These are phyloP conservation scores for Antrodiella citrinella DNA, from an alignment of 768 basidiomycete genomes.

Conservation along the genomic window DNA sequence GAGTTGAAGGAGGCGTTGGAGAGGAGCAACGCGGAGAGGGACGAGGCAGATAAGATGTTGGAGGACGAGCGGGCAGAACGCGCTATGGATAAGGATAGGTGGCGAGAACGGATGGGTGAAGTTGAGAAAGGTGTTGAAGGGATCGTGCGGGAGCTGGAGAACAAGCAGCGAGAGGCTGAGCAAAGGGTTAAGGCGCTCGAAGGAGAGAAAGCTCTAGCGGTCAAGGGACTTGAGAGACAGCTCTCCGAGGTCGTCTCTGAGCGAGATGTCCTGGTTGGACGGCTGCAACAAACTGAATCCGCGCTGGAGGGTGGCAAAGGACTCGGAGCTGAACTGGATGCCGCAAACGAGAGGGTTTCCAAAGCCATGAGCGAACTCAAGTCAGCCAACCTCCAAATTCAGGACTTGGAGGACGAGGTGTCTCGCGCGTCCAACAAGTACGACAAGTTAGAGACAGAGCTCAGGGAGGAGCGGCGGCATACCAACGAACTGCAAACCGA, in stretches of 20 bases:
- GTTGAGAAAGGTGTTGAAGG: slow-evolving; percentile 63
- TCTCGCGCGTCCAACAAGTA: slow-evolving; percentile 41
- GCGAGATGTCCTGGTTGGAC: slow-evolving; percentile 45
- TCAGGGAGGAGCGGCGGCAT: slow-evolving; percentile 44
- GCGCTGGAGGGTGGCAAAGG: slow-evolving; percentile 59
- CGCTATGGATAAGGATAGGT: slow-evolving; percentile 58
- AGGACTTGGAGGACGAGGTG: slow-evolving; percentile 57
- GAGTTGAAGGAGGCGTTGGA: slow-evolving; percentile 30
- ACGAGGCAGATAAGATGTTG: slow-evolving; percentile 48
- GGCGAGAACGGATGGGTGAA: slow-evolving; percentile 63
- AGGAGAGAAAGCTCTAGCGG: slow-evolving; percentile 29
- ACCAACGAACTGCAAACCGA: slow-evolving; percentile 31
- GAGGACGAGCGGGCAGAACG: slow-evolving; percentile 40
- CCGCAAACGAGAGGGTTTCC: slow-evolving; percentile 54
- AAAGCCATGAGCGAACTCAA: slow-evolving; percentile 51
- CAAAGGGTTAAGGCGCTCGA: slow-evolving; percentile 32
- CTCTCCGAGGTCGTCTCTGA: slow-evolving; percentile 41
- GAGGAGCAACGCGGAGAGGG: slow-evolving; percentile 39
- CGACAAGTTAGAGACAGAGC: slow-evolving; percentile 47
- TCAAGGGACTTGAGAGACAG: slow-evolving; percentile 40
- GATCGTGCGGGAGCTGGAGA: slow-evolving; percentile 60
- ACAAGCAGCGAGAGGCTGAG: slow-evolving; percentile 45
- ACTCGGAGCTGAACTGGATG: slow-evolving; percentile 56
- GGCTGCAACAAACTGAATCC: slow-evolving; percentile 57
- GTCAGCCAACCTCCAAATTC: slow-evolving; percentile 48